Base-by-base conservation (phyloP, 2,329 filamentous ascomycete genomes). In the Talaromyces sp. region DNA sequence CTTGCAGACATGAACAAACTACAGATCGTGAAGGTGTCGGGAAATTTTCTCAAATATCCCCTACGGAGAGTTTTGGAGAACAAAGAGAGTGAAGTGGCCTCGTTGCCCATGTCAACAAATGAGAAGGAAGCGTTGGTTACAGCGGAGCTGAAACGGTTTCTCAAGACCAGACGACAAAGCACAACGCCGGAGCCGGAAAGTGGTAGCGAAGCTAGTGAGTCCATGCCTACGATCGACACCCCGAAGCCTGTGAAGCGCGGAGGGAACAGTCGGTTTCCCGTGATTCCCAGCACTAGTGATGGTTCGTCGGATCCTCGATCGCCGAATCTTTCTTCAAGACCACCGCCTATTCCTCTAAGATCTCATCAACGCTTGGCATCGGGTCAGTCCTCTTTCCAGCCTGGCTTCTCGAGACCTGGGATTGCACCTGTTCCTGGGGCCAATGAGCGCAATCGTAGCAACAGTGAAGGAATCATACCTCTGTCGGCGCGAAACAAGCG, bases 1-100 rank as follows among this genome's bases (percentile, higher is more conserved):
- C 80, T 98, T 25, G 92, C 91, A 63, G 93, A 97, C 69, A 96
- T 97, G 91, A 89, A 86, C 65, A 95, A 92, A 64, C 81, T 98
- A 66, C 91, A 94, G 74, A 91, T 96, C 69, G 83, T 98, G 65
- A 97, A 96, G 77, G 87, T 97, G 40, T 91, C 94, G 65, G 92
- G 92, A 54, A 97, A 97, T 71, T 91, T 91, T 8, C 86, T 97
- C 66, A 86, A 85, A 66, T 94, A 94, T 71, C 93, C 93, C 3
- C 89, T 91, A 17, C 87, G 85, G 70, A 88, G 90, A 69, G 83
- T 90, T 15, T 76, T 92, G 29, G 87, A 89, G 70, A 80, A 86
- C 11, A 86, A 87, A 67, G 89, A 91, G 70, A 86, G 82, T 65
- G 89, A 91, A 71, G 84, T 88, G 34, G 85, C 84, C 77, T 69